Conservation (phyloP, 805 yeast species). For the Ogataea polymorpha region DNA sequence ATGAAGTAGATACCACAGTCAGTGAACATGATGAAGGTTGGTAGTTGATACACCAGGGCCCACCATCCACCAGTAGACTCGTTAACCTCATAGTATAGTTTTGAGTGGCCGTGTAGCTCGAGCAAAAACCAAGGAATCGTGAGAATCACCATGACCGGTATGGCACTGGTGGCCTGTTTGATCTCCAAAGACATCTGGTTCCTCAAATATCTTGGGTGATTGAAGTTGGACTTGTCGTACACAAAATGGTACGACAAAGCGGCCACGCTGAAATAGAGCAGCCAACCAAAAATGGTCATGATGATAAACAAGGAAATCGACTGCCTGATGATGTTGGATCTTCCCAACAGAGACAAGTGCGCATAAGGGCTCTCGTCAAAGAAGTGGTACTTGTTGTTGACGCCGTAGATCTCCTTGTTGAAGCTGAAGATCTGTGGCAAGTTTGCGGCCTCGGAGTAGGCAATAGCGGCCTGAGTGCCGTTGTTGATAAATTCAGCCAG, state of each 20-base stretch:
- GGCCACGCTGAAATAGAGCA: slow-evolving; percentile 75
- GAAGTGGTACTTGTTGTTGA: slow-evolving; percentile 46
- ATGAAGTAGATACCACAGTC: slow-evolving; percentile 89
- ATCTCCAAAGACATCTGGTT: slow-evolving; percentile 89
- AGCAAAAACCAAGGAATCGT: slow-evolving; percentile 88
- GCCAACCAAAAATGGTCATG: slow-evolving; percentile 81
- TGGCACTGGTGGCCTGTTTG: slow-evolving; percentile 70
- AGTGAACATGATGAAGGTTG: slow-evolving; percentile 84
- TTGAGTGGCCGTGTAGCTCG: slow-evolving; percentile 82
- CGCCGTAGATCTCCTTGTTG: slow-evolving; percentile 36
- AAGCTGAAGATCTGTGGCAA: slow-evolving; percentile 30
- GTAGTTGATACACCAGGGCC: slow-evolving; percentile 64
- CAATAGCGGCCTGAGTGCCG: slow-evolving; percentile 24
- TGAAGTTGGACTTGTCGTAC: slow-evolving; percentile 85
- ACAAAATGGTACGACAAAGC: slow-evolving; percentile 71
- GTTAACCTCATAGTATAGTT: slow-evolving; percentile 63
- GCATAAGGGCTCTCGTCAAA: slow-evolving; percentile 57
- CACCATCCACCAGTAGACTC: slow-evolving; percentile 67
- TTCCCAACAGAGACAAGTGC: slow-evolving; percentile 62
- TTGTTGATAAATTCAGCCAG: slow-evolving; percentile 23
- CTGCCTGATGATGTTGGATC: slow-evolving; percentile 76
- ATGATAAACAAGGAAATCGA: slow-evolving; percentile 59
- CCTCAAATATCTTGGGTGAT: slow-evolving; percentile 93
- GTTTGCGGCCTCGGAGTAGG: slow-evolving; percentile 19
- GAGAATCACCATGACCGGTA: slow-evolving; percentile 83